Base-by-base conservation (phyloP, 306 rosid species). In the Lithocarpus polystachyus region DNA sequence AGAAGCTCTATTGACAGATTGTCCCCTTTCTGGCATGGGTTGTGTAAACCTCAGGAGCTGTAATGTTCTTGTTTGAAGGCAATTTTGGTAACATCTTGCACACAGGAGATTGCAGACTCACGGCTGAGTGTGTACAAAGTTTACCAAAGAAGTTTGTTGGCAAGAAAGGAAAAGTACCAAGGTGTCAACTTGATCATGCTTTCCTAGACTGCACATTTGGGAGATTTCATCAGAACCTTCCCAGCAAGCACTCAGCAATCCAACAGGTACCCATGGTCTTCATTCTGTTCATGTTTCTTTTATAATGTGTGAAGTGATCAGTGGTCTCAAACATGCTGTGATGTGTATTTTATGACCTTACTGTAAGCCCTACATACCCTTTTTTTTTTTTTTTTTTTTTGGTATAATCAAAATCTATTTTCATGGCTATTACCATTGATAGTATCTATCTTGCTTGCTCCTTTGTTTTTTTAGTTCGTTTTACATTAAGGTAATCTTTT, bases 61-160 rank as follows among this genome's bases (percentile, higher is more conserved):
- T 91, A 59, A 93, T 93, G 97, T 89, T 93, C 90, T 83, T 88
- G 82, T 93, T 91, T 73, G 98, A 91, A 87, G 98, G 98, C 0
- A 40, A 80, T 51, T 91, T 93, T 77, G 93, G 98, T 31, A 87
- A 88, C 62, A 83, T 93, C 33, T 83, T 93, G 48, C 97, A 91
- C 82, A 89, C 93, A 0, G 98, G 98, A 61, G 98, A 91, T 84
- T 93, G 98, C 88, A 88, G 98, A 79, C 93, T 93, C n/a, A 87
- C 85, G 5, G 86, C 83, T 9, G 94, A 91, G 77, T 93, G 92
- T 84, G 77, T 93, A 57, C 87, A 74, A 51, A 84, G 71, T 62
- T 81, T 93, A 53, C 93, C 97, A 2, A 88, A 86, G 23, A 89
- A 88, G 70, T 91, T 86, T 82, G 82, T 89, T 71, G 88, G 94